Base-by-base conservation (phyloP, 306 rosid species). In the Prinsepia uniflora region DNA sequence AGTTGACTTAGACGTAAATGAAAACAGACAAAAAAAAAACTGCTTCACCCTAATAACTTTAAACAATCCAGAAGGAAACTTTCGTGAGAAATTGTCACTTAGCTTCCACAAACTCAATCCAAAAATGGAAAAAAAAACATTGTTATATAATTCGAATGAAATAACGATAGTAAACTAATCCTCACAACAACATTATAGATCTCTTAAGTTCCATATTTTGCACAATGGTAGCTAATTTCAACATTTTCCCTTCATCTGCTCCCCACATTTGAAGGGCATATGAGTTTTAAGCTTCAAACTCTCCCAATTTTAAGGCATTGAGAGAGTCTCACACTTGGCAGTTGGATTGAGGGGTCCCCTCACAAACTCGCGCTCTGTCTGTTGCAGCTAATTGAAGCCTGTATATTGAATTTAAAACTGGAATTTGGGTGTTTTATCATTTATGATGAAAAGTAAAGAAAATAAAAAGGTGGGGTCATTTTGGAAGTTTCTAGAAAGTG, bases 41-140 rank as follows among this genome's bases (percentile, higher is more conserved):
- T 3, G 36, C 36, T 30, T 30, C 1, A 30, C 36, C 36, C 36
- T 30, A 30, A 30, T 30, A 1, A 30, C 4, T 30, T 30, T 30
- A 30, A 30, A 30, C 3, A 30, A 30, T 30, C 36, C 3, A 30
- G 4, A 30, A 30, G 36, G 36, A 30, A 30, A 30, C 3, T 30
- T 30, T 30, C 3, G 36, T 30, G 2, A 30, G 2, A 30, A 30
- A 30, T 3, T 30, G 3, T 30, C 36, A 1, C 36, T 30, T 30
- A 2, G 36, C 2, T 30, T 30, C 3, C 36, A 30, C 50, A 1
- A 46, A 46, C 50, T 10, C 14, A 1, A 46, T 9, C 50, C 2
- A 0, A 4, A 46, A 11, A 46, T 0, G 12, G 8, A 0, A 44
- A 44, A 3, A 45, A 45, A 3, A 0, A 45, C 0, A 45, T 30